Base-by-base conservation (phyloP, 1,284 basidiomycete genomes). In the Cutaneotrichosporon dermatis region DNA sequence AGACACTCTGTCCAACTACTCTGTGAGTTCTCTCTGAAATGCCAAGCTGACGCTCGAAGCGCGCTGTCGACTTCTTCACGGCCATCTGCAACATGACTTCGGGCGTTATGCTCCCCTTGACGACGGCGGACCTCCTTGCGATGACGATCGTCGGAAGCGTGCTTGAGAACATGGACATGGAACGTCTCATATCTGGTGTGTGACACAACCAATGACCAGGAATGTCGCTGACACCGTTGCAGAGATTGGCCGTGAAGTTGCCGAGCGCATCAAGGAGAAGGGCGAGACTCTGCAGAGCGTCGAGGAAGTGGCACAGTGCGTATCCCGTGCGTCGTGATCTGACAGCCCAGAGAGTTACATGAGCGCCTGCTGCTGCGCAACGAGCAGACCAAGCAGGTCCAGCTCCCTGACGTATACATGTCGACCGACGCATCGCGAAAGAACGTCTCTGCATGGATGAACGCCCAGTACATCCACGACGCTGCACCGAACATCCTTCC, bases 131-230 rank as follows among this genome's bases (percentile, higher is more conserved):
- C 74, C 84, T 98, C 34, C 85, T 99, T 46, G 87, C 94, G n/a
- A 92, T 96, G 74, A 96, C 95, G 40, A 99, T 99, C 65, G 91
- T 79, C 56, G 95, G 92, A 25, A 92, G 91, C 68, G 95, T 98
- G 36, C 83, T 98, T 33, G 95, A 99, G 80, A 97, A 98, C 70
- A 87, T 99, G 69, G 95, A 99, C 76, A 94, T 99, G 89, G 96
- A 99, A 71, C 86, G 94, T 43, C 83, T 99, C 50, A 92, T 99
- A 61, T 57, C 58, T 4, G 73, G 76, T 76, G 46, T 59, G 73
- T 65, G n/a, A 39, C n/a, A 7, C 6, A 4, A 9, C 2, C 40
- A 13, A 9, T 8, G 4, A 5, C 11, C 35, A 11, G 6, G 35
- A 4, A 41, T 10, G 0, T 3, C 16, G 40, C 52, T 71, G 49